These are phyloP conservation scores for Emmonsiellopsis sp. DNA, from an alignment of 2,329 filamentous ascomycete genomes.

Conservation along the genomic window DNA sequence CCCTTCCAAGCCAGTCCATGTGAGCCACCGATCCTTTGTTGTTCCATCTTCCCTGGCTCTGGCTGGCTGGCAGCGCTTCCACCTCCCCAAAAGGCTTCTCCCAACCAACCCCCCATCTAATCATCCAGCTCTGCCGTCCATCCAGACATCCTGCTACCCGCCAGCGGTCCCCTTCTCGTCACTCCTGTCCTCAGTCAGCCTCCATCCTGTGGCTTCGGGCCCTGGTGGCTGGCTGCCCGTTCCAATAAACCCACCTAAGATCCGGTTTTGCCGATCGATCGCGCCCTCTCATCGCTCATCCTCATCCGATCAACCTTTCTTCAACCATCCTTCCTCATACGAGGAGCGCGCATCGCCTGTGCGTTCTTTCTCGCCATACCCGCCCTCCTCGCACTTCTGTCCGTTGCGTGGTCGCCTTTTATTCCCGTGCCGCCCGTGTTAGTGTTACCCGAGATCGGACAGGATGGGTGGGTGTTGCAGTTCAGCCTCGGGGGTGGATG, in stretches of 20 bases:
- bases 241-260: not conserved
- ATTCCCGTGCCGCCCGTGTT: not conserved
- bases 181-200: conserved; percentile 4
- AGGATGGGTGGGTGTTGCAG: conserved; percentile 91
- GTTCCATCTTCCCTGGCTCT: not conserved
- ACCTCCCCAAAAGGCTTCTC: not conserved
- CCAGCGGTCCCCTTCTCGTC: conserved; percentile 1
- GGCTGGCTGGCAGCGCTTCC: not conserved
- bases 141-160: conserved; percentile 4
- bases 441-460: not conserved
- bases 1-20: not conserved
- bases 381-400: not conserved
- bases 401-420: not conserved
- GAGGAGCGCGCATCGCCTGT: not conserved
- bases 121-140: not conserved
- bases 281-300: not conserved
- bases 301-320: not conserved
- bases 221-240: conserved; percentile 6
- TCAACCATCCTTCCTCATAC: not conserved
- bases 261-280: not conserved
- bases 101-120: not conserved
- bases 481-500: conserved; percentile 67
- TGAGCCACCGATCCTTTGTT: not conserved
- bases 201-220: conserved; percentile 6
- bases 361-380: not conserved